These are phyloP conservation scores for Pichia sp. DNA, from an alignment of 1,139 yeast species.

Conservation along the genomic window DNA sequence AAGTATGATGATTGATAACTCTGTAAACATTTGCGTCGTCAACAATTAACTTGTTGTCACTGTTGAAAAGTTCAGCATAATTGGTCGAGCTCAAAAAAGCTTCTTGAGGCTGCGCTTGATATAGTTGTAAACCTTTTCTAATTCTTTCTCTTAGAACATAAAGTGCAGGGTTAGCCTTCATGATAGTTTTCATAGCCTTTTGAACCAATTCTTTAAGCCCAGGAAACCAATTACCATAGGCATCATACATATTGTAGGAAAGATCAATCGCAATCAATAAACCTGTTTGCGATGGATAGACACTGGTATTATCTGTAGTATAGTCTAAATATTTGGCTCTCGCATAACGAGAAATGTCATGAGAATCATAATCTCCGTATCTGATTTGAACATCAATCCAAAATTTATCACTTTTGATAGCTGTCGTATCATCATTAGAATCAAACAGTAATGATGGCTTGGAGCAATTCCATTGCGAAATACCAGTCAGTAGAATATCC, in stretches of 20 bases:
- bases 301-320: slow-evolving; percentile 76
- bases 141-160: slow-evolving; percentile 89
- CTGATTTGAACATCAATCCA: slow-evolving; percentile 96
- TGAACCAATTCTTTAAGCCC: slow-evolving; percentile 87
- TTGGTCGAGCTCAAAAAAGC: slow-evolving; percentile 84
- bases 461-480: slow-evolving; percentile 79
- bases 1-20: slow-evolving; percentile 87
- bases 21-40: slow-evolving; percentile 93
- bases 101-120: slow-evolving; percentile 91
- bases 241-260: slow-evolving; percentile 93
- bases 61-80: slow-evolving; percentile 82
- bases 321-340: slow-evolving; percentile 90
- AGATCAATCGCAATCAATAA: slow-evolving; percentile 83
- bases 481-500: slow-evolving; percentile 70
- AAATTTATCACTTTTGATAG: slow-evolving; percentile 57
- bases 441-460: slow-evolving; percentile 73
- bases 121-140: slow-evolving; percentile 86
- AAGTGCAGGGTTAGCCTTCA: slow-evolving; percentile 92
- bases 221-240: slow-evolving; percentile 96
- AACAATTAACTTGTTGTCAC: slow-evolving; percentile 73
- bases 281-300: slow-evolving; percentile 94
- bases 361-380: slow-evolving; percentile 97
- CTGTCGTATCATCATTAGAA: slow-evolving; percentile 42
- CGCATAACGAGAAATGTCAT: slow-evolving; percentile 90
- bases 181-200: slow-evolving; percentile 86